Percentiles rank a stretch among this genome's conserved stretches.
phyloP scores from a whole-genome alignment of 768 basidiomycete species.

The Auriscalpium microsporum region DNA sequence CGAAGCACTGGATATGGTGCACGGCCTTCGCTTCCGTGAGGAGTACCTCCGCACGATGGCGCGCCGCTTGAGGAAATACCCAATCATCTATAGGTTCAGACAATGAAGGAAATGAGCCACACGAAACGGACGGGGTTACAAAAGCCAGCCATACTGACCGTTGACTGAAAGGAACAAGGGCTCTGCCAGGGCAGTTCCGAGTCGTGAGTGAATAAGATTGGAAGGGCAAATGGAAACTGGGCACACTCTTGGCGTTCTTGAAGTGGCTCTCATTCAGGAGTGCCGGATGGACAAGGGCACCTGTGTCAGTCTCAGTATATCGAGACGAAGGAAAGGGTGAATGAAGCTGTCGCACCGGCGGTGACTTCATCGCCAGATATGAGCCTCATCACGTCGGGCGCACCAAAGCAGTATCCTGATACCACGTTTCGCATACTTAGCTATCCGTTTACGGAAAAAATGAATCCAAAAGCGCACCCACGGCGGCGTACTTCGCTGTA shows the following conservation, averaged over 20 bases:
- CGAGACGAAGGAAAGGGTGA: background rate
- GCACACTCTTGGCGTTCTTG: background rate
- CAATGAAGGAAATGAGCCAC: background rate
- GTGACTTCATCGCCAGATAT: background rate
- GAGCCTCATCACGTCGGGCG: background rate
- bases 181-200: background rate
- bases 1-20: background rate
- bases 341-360: background rate
- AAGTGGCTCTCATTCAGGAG: background rate
- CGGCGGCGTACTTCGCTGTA: background rate
- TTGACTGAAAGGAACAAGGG: background rate
- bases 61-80: background rate
- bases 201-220: too few species aligned
- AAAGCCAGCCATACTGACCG: background rate
- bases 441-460: background rate
- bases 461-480: background rate
- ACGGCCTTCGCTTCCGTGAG: background rate
- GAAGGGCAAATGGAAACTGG: background rate
- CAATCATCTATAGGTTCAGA: background rate
- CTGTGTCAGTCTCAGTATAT: background rate
- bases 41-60: background rate
- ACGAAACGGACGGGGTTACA: too few species aligned
- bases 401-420: constrained; percentile 1
- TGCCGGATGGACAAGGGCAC: background rate
- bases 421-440: background rate